These are phyloP conservation scores for Paspalum vaginatum DNA, from an alignment of 176 grass and related monocot genomes.

Conservation along the genomic window DNA sequence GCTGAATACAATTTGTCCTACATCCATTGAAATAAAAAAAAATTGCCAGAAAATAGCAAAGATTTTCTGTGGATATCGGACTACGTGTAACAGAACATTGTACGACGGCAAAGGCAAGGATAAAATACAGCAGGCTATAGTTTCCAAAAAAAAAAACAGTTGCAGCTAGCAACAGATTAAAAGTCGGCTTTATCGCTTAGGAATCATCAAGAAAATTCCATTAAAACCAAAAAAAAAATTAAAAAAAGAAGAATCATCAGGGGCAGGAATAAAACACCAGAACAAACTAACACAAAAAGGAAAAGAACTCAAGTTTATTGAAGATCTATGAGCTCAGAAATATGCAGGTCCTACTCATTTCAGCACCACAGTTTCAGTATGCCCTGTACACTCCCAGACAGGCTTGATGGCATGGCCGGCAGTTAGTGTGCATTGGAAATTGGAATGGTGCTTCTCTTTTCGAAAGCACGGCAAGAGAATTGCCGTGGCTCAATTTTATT, in stretches of 20 bases:
- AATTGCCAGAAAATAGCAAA: slow-evolving; percentile 2
- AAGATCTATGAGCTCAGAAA: neutral
- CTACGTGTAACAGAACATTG: slow-evolving; percentile 17
- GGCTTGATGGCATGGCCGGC: too few species aligned
- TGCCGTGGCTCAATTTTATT: too few species aligned
- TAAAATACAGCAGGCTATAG: slow-evolving; percentile 26
- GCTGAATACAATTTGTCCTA: slow-evolving; percentile 5
- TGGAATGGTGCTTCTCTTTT: too few species aligned
- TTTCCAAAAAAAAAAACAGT: neutral
- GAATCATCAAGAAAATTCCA: neutral
- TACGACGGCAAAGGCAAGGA: slow-evolving; percentile 2
- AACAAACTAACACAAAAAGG: neutral
- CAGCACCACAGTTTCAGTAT: too few species aligned
- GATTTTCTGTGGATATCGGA: neutral
- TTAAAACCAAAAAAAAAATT: neutral
- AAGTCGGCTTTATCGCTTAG: neutral
- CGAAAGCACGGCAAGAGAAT: too few species aligned
- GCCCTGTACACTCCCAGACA: too few species aligned
- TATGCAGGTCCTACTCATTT: too few species aligned
- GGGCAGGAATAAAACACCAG: neutral
- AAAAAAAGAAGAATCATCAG: neutral
- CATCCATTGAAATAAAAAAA: slow-evolving; percentile 11
- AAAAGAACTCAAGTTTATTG: neutral
- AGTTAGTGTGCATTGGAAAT: too few species aligned
- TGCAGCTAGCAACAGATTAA: neutral